phyloP scores from a whole-genome alignment of 2,329 filamentous ascomycete species.

The Ophiosphaerella korrae region DNA sequence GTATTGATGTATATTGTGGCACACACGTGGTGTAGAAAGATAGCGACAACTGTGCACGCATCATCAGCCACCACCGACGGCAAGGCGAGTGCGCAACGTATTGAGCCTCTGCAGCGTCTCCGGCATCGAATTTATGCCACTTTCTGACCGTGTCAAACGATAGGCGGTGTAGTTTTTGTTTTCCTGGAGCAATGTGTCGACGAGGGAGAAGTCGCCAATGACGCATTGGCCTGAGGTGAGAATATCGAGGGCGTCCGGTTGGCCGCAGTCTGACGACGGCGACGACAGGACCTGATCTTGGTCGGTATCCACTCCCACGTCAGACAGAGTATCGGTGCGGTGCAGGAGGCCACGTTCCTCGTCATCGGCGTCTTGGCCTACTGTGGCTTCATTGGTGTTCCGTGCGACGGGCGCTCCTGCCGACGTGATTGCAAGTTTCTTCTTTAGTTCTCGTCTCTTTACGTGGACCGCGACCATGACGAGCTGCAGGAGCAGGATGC shows the following conservation, averaged over 20 bases:
- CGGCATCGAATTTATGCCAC: constrained; percentile 35
- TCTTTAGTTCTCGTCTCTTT: constrained; percentile 57
- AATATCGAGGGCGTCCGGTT: constrained; percentile 47
- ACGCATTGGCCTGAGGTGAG: constrained; percentile 55
- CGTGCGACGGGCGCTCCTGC: constrained; percentile 20
- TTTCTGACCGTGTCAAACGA: constrained; percentile 35
- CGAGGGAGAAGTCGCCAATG: constrained; percentile 51
- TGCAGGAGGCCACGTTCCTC: constrained; percentile 63
- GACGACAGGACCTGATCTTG: constrained; percentile 34
- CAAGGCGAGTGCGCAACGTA: constrained; percentile 40
- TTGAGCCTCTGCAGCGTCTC: constrained; percentile 41
- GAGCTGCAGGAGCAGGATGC: constrained; percentile 61
- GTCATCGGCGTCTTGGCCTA: constrained; percentile 60
- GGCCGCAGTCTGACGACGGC: constrained; percentile 31
- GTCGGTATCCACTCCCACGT: constrained; percentile 50
- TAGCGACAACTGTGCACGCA: constrained; percentile 2
- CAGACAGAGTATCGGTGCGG: constrained; percentile 43
- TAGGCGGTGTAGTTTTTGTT: constrained; percentile 45
- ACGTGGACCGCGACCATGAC: constrained; percentile 61
- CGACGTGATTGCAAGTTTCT: constrained; percentile 38
- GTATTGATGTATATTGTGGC: not conserved
- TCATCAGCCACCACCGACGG: constrained; percentile 39
- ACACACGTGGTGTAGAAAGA: constrained; percentile 5
- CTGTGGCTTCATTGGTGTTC: constrained; percentile 9
- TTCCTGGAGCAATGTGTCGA: constrained; percentile 50